Evolutionary conservation across 1,139 yeast species (phyloP).

Genomic region (Protomyces lactucae-debilis): DNA sequence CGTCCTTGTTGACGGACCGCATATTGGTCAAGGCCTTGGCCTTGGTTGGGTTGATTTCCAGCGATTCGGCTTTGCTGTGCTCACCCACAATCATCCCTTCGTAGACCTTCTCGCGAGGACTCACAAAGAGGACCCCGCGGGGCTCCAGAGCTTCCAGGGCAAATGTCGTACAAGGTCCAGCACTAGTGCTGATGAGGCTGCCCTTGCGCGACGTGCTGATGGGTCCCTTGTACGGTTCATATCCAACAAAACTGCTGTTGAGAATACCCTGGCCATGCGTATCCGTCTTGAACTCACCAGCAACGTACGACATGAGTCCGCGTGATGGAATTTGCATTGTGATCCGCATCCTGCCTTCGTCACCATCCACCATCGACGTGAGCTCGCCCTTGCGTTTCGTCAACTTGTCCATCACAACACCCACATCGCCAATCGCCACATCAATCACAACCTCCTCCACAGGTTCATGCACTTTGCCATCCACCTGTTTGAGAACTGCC

Average conservation of each 20-base stretch:
- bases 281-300: constrained; percentile 27
- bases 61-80: constrained; percentile 18
- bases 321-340: constrained; percentile 24
- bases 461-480: constrained; percentile 22
- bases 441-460: constrained; percentile 23
- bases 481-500: constrained; percentile 10
- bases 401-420: constrained; percentile 22
- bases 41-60: constrained; percentile 24
- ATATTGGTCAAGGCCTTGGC: constrained; percentile 24
- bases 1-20: constrained; percentile 26
- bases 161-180: constrained; percentile 18
- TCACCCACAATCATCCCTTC: constrained; percentile 26
- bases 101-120: constrained; percentile 20
- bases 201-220: constrained; percentile 24
- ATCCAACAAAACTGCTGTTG: constrained; percentile 11
- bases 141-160: constrained; percentile 26
- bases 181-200: constrained; percentile 16
- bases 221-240: constrained; percentile 23
- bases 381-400: constrained; percentile 25
- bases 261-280: constrained; percentile 23
- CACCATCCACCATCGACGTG: constrained; percentile 18
- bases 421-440: constrained; percentile 17
- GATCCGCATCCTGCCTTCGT: constrained; percentile 21
- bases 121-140: constrained; percentile 17
- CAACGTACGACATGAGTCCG: constrained; percentile 26